phyloP scores from a whole-genome alignment of 2,329 filamentous ascomycete species.

The Capronia epimyces region DNA sequence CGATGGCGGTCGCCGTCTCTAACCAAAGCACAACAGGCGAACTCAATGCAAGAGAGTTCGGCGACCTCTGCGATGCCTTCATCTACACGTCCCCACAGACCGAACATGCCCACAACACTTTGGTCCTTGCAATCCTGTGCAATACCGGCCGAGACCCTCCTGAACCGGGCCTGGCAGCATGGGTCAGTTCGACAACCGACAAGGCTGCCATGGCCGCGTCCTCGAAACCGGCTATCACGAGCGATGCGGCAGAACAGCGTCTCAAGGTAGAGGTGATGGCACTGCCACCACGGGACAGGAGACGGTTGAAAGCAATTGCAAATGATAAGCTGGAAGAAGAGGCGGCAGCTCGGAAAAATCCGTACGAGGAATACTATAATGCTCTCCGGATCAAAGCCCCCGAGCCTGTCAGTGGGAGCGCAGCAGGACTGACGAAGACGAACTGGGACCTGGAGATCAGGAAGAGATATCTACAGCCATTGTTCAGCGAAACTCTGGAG shows the following conservation, averaged over 20 bases:
- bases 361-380: conserved; percentile 41
- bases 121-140: conserved; percentile 54
- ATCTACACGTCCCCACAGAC: conserved; percentile 49
- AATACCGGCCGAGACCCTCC: conserved; percentile 57
- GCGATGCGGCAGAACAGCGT: conserved; percentile 58
- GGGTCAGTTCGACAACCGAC: conserved; percentile 56
- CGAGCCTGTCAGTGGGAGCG: conserved; percentile 52
- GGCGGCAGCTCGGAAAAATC: conserved; percentile 22
- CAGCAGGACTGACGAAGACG: conserved; percentile 70
- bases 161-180: conserved; percentile 57
- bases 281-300: conserved; percentile 54
- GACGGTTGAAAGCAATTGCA: conserved; percentile 48
- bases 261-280: conserved; percentile 62
- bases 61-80: conserved; percentile 51
- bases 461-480: conserved; percentile 58
- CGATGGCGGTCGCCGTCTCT: background rate
- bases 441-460: conserved; percentile 63
- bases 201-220: conserved; percentile 41
- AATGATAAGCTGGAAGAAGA: conserved; percentile 26
- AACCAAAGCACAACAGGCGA: conserved; percentile 40
- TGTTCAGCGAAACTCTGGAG: conserved; percentile 58
- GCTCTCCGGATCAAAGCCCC: conserved; percentile 48
- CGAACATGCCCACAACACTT: conserved; percentile 58
- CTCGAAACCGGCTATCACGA: conserved; percentile 46
- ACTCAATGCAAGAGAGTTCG: conserved; percentile 58